Evolutionary conservation across 805 yeast species (phyloP), one percentile per base, ranked within the genome.

Genomic region (Lipomyces sp.): DNA sequence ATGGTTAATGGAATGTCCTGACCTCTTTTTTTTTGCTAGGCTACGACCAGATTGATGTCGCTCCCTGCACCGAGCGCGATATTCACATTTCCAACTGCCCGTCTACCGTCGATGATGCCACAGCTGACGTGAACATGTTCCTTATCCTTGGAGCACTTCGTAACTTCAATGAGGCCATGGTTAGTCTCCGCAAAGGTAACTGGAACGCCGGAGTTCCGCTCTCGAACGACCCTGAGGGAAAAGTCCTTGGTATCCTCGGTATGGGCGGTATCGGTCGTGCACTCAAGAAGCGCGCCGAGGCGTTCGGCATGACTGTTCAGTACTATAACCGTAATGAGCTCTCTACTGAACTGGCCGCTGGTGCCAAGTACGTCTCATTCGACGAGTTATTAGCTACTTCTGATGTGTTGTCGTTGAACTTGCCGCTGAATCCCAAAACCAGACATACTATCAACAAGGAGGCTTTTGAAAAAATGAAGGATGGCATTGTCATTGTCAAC

Each of bases 251-350:
- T 59, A 87, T 92, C 63, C 80, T 89, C 61, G 97, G 97, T 15
- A 83, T 92, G 85, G 97, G 97, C 42, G 96, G 96, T 45, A 91
- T 92, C 78, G 97, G 97, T 57, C 85, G 92, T 65, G 90, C 90
- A 37, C 86, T 92, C 61, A 83, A 91, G 62, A 85, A 86, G 70
- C 84, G 94, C 72, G 81, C 90, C 69, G 78, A 79, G 70, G 93
- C 94, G 7, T 91, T 92, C 77, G 96, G 95, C 2, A 90, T 91
- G 77, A 86, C 85, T 73, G 85, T 89, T 70, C 77, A 88, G 50
- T 92, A 92, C 78, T 84, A 91, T 78, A 92, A 90, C 80, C 84
- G 97, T 72, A 78, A 77, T 59, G 80, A 81, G 75, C 80, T 92
- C 69, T 63, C 82, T 4, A 79, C 85, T 0, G 93, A 88, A 30